Base-by-base conservation (phyloP, 1,284 basidiomycete species). In the Lignosus rhinocerotis region DNA sequence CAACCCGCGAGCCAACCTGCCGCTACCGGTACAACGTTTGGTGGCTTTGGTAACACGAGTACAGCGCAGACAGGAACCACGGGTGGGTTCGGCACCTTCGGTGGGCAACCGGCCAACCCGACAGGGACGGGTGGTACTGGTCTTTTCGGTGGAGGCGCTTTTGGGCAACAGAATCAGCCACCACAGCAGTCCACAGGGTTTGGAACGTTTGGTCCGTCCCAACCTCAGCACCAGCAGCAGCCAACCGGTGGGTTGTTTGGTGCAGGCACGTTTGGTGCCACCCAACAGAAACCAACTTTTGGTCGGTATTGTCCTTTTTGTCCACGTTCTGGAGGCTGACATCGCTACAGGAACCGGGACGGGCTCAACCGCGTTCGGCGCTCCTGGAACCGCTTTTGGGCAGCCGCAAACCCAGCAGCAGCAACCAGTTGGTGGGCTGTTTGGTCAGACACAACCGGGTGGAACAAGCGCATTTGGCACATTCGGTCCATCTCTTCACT, bases 21-120 rank as follows among this genome's bases (percentile, higher is more conserved):
- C 9, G 69, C 70, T 46, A 71, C 69, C 38, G 62, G 62, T 10
- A 69, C 64, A 17, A 72, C 69, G 32, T 77, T 69, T 56, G 72
- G 73, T 16, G 63, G 63, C 14, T 67, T 73, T 39, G 67, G 67
- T 21, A 64, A 62, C 46, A 66, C 63, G 10, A 64, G 49, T 47
- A 60, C 63, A n/a, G 54, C 49, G 8, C 67, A 55, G 33, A 43
- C 66, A 8, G 55, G 60, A 7, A 59, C 69, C 0, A 65, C 66
- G 16, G 25, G 25, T 25, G 71, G 72, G 4, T 86, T 86, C 53
- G 81, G 83, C 46, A 67, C 73, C 9, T 72, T 73, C 33, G 71
- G 72, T 7, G 72, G 73, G 53, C 60, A 60, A 14, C 14, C 60
- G 10, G 12, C 10, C 10, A 70, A 65, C 65, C 66, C 60, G 6